Evolutionary conservation across 495 filamentous ascomycete genomes (phyloP).

Genomic region (Penicilliopsis zonata): DNA sequence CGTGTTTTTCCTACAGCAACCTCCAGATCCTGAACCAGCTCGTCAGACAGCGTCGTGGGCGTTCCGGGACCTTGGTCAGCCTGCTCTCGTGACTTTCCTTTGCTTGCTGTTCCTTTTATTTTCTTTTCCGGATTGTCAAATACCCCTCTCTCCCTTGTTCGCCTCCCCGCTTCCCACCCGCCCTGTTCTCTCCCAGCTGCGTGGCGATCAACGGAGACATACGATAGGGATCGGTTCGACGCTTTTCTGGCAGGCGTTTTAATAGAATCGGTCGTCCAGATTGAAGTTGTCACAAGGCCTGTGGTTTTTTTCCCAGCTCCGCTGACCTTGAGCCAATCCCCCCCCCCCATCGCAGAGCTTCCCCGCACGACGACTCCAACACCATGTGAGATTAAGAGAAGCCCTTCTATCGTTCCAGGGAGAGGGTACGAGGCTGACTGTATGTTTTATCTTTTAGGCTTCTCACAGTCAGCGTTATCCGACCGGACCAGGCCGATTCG

Average conservation of each 20-base stretch:
- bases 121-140: not conserved
- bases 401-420: not conserved
- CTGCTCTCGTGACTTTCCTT: not conserved
- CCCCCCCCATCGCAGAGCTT: not conserved
- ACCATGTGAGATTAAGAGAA: not conserved
- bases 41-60: too few relatives aligned
- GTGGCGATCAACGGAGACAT: not conserved
- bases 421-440: not conserved
- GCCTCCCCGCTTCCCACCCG: not conserved
- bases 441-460: slow-evolving; percentile 36
- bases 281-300: too few relatives aligned
- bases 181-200: not conserved
- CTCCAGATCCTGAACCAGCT: too few relatives aligned
- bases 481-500: slow-evolving; percentile 56
- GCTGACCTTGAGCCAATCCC: not conserved
- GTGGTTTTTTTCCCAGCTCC: not conserved
- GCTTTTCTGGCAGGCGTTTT: not conserved
- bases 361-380: not conserved
- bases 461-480: slow-evolving; percentile 77
- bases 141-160: too few relatives aligned
- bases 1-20: not conserved
- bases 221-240: not conserved
- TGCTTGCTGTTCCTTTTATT: not conserved
- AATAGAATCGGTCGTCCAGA: not conserved
- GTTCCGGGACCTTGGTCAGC: too few relatives aligned